These are phyloP conservation scores for Oryza glumipatula DNA, from an alignment of 176 grass and related monocot species.

Conservation along the genomic window DNA sequence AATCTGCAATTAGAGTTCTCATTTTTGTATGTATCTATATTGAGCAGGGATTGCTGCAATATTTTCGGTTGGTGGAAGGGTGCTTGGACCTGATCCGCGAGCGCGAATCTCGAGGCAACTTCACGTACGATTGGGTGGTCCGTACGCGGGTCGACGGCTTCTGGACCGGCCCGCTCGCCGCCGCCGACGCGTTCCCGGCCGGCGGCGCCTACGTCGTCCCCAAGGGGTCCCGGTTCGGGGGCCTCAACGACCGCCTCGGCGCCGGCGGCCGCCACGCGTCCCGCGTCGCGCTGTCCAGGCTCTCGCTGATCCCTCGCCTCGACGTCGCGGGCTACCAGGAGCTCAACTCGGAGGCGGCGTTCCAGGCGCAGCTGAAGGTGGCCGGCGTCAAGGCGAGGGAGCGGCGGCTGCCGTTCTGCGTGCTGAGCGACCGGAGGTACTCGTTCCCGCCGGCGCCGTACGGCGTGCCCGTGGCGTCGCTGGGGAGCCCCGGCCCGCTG, in stretches of 20 bases:
- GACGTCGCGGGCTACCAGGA: conserved; percentile 40
- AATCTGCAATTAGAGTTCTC: not conserved
- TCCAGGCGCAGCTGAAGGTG: conserved; percentile 60
- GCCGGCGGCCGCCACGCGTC: conserved; percentile 47
- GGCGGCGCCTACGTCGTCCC: conserved; percentile 56
- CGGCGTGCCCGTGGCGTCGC: conserved; percentile 72
- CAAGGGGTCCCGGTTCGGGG: conserved; percentile 64
- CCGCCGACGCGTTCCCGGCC: not conserved
- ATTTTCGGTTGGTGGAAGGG: conserved; percentile 80
- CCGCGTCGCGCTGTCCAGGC: conserved; percentile 51
- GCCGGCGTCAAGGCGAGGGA: conserved; percentile 11
- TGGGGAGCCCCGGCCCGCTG: conserved; percentile 64
- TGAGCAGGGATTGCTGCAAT: conserved; percentile 76
- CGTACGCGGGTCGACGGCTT: conserved; percentile 82
- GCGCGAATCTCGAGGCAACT: conserved; percentile 55
- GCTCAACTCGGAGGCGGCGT: conserved; percentile 77
- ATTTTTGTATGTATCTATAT: not conserved
- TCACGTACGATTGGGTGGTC: conserved; percentile 70
- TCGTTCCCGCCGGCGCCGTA: conserved; percentile 46
- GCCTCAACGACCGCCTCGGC: conserved; percentile 85
- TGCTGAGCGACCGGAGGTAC: conserved; percentile 71
- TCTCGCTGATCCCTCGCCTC: conserved; percentile 56
- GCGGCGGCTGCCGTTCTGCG: conserved; percentile 64
- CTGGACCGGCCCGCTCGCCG: conserved; percentile 55
- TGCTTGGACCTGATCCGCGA: conserved; percentile 68